Conservation (phyloP, 345 rosid species). For the Ceriops zippeliana region DNA sequence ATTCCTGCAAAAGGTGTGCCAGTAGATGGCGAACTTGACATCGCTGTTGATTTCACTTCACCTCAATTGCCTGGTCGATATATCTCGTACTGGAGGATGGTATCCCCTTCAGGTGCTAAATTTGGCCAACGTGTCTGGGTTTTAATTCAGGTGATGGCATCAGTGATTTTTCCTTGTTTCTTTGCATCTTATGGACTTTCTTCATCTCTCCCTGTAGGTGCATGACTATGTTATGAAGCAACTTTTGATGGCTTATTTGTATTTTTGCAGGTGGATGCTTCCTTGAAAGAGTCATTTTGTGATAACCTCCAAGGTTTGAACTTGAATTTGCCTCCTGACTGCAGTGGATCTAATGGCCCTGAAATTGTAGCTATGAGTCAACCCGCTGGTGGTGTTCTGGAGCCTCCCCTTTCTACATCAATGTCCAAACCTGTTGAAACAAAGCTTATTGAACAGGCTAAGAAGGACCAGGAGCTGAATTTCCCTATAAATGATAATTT, state of each 20-base stretch:
- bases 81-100: slow-evolving; percentile 88
- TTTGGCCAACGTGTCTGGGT: slow-evolving; percentile 98
- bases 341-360: slow-evolving; percentile 20
- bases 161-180: neutral
- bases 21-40: slow-evolving; percentile 59
- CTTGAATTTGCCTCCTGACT: slow-evolving; percentile 64
- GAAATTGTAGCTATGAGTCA: slow-evolving; percentile 34
- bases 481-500: slow-evolving; percentile 37
- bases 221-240: no score
- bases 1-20: slow-evolving; percentile 62
- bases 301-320: slow-evolving; percentile 46
- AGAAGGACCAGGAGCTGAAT: slow-evolving; percentile 37
- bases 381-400: slow-evolving; percentile 12
- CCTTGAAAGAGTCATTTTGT: slow-evolving; percentile 28
- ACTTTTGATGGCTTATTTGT: neutral
- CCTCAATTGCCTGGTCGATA: slow-evolving; percentile 76
- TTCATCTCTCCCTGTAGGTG: no score
- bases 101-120: slow-evolving; percentile 53
- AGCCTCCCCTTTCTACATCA: slow-evolving; percentile 10
- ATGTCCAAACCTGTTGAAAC: slow-evolving; percentile 22
- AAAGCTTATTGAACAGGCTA: slow-evolving; percentile 24
- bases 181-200: neutral
- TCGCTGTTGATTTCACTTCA: slow-evolving; percentile 71
- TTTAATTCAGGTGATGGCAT: slow-evolving; percentile 55
- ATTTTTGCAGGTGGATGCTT: slow-evolving; percentile 57